Evolutionary conservation across 768 basidiomycete species (phyloP).

Genomic region (Collybiopsis confluens): DNA sequence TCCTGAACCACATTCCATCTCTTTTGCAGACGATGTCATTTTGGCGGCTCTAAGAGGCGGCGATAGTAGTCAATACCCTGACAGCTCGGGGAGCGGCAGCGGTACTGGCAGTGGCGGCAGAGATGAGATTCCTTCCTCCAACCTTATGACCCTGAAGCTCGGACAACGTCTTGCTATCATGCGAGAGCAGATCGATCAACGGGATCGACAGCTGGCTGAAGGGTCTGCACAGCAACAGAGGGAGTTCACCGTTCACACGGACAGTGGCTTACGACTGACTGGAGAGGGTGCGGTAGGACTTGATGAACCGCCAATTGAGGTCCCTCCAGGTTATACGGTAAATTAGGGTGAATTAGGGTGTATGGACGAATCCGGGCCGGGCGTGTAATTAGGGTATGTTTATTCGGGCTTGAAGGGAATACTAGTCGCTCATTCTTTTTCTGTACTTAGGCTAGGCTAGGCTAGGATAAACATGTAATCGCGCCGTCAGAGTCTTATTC

Average conservation of each 20-base stretch:
- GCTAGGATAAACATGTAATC: too few relatives aligned
- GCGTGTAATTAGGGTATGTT: too few relatives aligned
- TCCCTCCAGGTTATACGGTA: constrained; percentile 4
- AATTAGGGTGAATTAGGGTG: neutral
- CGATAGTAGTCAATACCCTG: too few relatives aligned
- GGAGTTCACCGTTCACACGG: constrained; percentile 1
- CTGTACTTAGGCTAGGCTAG: too few relatives aligned
- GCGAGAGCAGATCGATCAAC: neutral
- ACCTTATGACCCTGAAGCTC: neutral
- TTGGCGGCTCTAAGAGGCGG: too few relatives aligned
- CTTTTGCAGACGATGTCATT: too few relatives aligned
- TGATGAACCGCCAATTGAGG: neutral
- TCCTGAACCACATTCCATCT: neutral
- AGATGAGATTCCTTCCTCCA: neutral
- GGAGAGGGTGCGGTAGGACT: neutral
- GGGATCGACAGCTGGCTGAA: neutral
- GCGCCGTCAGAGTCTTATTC: too few relatives aligned
- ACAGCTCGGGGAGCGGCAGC: too few relatives aligned
- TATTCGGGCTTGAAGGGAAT: too few relatives aligned
- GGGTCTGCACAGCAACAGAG: neutral
- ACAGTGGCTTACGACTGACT: neutral
- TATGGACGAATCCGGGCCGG: too few relatives aligned
- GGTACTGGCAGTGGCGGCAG: neutral
- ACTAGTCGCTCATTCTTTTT: too few relatives aligned
- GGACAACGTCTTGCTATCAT: constrained; percentile 1